These are phyloP conservation scores for Phyllosticta citribraziliensis DNA, from an alignment of 2,329 filamentous ascomycete genomes.

Conservation along the genomic window DNA sequence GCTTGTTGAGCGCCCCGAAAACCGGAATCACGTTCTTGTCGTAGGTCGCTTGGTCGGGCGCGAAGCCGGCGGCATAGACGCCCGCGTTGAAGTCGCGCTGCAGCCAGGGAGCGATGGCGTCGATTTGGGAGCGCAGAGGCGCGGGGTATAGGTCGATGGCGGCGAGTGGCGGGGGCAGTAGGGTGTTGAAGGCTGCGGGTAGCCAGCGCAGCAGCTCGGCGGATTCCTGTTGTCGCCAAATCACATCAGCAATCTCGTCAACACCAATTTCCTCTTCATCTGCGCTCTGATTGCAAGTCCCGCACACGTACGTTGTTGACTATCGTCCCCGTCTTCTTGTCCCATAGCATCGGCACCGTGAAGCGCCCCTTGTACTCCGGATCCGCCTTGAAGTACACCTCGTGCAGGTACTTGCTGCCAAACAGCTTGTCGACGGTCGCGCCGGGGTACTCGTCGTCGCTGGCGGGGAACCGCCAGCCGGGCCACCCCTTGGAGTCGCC, in stretches of 20 bases:
- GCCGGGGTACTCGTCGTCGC: constrained; percentile 44
- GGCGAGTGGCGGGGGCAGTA: constrained; percentile 35
- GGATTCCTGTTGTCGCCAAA: constrained; percentile 33
- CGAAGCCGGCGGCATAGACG: constrained; percentile 55
- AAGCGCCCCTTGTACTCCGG: constrained; percentile 51
- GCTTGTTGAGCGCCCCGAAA: constrained; percentile 50
- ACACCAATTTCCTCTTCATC: too few relatives aligned
- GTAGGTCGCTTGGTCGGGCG: constrained; percentile 45
- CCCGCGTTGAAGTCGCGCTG: constrained; percentile 47
- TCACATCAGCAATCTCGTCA: too few relatives aligned
- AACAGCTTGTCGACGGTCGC: constrained; percentile 53
- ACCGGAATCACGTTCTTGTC: constrained; percentile 44
- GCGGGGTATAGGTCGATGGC: constrained; percentile 45
- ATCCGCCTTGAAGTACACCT: constrained; percentile 54
- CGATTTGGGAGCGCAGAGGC: constrained; percentile 40
- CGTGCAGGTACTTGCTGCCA: constrained; percentile 47
- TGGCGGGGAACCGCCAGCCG: constrained; percentile 50
- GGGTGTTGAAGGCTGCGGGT: constrained; percentile 44
- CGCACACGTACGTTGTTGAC: constrained; percentile 44
- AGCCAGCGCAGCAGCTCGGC: constrained; percentile 49
- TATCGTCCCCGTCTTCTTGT: constrained; percentile 44
- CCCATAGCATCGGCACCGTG: constrained; percentile 53
- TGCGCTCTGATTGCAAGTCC: background rate
- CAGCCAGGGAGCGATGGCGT: constrained; percentile 44
- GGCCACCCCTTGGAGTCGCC: constrained; percentile 54